A percentile compares a stretch with the other conserved stretches of the same genome.
These are phyloP conservation scores for Paramecium biaurelia DNA, from an alignment of 73 alveolate species.

Conservation along the genomic window DNA sequence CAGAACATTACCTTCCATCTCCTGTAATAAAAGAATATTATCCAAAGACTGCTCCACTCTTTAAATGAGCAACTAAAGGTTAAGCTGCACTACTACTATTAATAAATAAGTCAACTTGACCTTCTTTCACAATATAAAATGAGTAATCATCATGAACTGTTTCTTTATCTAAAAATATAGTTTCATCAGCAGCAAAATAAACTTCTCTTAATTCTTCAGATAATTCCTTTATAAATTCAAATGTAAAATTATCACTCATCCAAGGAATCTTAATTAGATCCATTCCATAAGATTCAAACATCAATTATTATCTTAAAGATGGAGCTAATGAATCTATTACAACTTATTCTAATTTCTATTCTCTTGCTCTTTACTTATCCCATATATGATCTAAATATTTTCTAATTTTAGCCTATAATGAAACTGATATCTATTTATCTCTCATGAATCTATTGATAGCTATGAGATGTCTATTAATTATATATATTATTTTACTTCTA, in stretches of 20 bases:
- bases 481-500: background rate
- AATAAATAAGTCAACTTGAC: background rate
- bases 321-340: slow-evolving; percentile 34
- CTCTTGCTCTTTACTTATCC: slow-evolving; percentile 39
- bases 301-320: background rate
- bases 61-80: background rate
- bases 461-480: background rate
- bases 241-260: slow-evolving; percentile 40
- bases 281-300: slow-evolving; percentile 39
- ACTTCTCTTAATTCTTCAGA: background rate
- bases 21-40: slow-evolving; percentile 17
- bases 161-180: background rate
- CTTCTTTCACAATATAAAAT: slow-evolving; percentile 18
- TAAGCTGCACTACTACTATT: background rate
- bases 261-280: slow-evolving; percentile 24
- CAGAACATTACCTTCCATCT: slow-evolving; percentile 36
- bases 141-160: background rate
- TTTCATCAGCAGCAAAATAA: slow-evolving; percentile 22
- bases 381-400: slow-evolving; percentile 50
- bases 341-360: background rate
- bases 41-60: slow-evolving; percentile 13
- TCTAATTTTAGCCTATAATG: slow-evolving; percentile 31
- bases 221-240: slow-evolving; percentile 15
- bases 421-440: background rate
- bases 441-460: slow-evolving; percentile 47